Percentiles rank a stretch among this genome's conserved stretches.
These are phyloP conservation scores for Sesbania bispinosa DNA, from an alignment of 306 rosid genomes.

Conservation along the genomic window DNA sequence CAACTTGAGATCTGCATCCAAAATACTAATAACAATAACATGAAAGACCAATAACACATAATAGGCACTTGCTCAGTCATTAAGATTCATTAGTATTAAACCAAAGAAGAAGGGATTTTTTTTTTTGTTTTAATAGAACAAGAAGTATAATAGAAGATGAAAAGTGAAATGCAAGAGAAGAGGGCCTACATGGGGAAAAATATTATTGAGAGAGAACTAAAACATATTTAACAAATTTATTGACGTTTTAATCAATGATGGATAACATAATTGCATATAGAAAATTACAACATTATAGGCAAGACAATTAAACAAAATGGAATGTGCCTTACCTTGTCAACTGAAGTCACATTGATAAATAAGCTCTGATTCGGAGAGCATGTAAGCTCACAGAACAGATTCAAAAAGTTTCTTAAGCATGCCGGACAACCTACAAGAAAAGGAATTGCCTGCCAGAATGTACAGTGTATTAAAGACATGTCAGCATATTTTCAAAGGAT, in stretches of 20 bases:
- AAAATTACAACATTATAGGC: neutral
- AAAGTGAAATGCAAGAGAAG: neutral
- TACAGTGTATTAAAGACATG: neutral
- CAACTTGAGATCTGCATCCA: conserved; percentile 18
- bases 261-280: neutral
- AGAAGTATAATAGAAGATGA: neutral
- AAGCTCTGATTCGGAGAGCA: conserved; percentile 97
- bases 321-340: conserved; percentile 56
- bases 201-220: neutral
- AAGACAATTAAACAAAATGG: conserved; percentile 4
- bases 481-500: neutral
- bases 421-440: conserved; percentile 98
- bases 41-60: neutral
- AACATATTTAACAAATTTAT: conserved; percentile 12
- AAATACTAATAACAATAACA: neutral
- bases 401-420: conserved; percentile 94
- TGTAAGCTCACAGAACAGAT: conserved; percentile 94
- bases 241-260: conserved; percentile 6
- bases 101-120: too few species aligned
- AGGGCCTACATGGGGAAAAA: neutral
- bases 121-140: neutral
- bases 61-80: neutral
- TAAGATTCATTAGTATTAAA: too few species aligned
- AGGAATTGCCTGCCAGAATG: conserved; percentile 86
- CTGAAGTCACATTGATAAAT: conserved; percentile 88